These are phyloP conservation scores for Colletotrichum coccodes DNA, from an alignment of 2,329 filamentous ascomycete species.

Conservation along the genomic window DNA sequence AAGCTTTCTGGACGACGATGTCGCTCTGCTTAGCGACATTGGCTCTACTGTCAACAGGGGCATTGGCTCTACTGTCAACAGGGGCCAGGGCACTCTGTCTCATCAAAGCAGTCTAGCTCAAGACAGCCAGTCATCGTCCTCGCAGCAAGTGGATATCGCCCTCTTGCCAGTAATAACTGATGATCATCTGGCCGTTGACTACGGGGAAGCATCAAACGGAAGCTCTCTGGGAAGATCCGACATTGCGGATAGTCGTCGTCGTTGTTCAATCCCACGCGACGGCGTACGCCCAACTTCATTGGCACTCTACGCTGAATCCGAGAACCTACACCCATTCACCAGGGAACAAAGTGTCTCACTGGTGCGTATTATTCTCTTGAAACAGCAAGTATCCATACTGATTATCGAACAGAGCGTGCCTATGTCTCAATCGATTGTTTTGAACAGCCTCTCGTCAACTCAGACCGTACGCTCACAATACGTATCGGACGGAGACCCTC, in stretches of 20 bases:
- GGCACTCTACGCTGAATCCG: neutral
- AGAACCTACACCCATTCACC: neutral
- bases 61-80: conserved; percentile 15
- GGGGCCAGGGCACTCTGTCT: neutral
- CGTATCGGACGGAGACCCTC: neutral
- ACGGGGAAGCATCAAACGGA: neutral
- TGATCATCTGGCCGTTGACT: neutral
- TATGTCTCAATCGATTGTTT: neutral
- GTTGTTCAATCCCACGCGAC: neutral
- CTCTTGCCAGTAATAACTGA: neutral
- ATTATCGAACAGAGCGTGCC: conserved; percentile 2
- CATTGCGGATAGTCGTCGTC: neutral
- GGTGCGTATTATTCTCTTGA: neutral
- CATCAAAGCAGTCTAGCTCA: neutral
- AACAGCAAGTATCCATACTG: neutral
- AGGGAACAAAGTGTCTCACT: neutral
- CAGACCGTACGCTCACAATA: neutral
- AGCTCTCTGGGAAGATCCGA: neutral
- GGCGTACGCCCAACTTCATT: neutral
- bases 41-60: neutral
- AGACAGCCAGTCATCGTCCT: neutral
- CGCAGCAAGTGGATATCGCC: neutral
- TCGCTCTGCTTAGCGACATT: conserved; percentile 43
- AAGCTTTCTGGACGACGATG: conserved; percentile 60
- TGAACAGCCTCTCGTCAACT: neutral